These are phyloP conservation scores for Tolypocladium ophioglossoides DNA, from an alignment of 2,329 filamentous ascomycete species.

Conservation along the genomic window DNA sequence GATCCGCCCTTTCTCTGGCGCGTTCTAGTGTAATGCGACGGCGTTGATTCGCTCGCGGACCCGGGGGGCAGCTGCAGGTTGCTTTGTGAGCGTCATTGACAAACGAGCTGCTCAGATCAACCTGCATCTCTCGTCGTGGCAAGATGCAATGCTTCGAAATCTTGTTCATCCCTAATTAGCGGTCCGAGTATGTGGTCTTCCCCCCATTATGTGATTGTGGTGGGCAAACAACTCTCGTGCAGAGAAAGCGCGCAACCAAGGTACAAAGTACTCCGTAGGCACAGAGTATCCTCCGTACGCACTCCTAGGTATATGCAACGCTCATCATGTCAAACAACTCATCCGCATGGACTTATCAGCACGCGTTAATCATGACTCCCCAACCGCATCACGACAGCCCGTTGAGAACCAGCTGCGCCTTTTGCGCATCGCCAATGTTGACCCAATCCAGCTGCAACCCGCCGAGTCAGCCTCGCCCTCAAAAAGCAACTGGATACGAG, in stretches of 20 bases:
- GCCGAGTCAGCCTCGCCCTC: conserved; percentile 1
- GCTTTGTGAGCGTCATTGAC: too few species aligned
- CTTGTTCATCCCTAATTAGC: too few species aligned
- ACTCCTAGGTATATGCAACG: neutral
- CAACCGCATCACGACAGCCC: conserved; percentile 13
- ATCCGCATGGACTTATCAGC: neutral
- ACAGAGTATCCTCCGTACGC: too few species aligned
- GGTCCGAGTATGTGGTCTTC: too few species aligned
- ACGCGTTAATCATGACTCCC: neutral
- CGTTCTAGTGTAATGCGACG: neutral
- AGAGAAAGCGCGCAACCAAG: too few species aligned
- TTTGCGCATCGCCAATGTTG: conserved; percentile 27
- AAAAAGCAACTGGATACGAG: conserved; percentile 7
- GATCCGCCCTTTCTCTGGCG: too few species aligned
- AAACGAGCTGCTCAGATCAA: too few species aligned
- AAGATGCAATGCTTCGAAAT: too few species aligned
- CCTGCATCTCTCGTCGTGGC: too few species aligned
- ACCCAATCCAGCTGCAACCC: conserved; percentile 31
- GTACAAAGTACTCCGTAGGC: too few species aligned
- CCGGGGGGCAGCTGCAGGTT: neutral
- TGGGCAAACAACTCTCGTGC: too few species aligned
- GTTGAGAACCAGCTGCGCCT: conserved; percentile 27
- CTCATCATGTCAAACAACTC: neutral
- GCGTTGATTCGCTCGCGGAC: neutral
- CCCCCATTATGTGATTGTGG: too few species aligned